Evolutionary conservation across 2,329 filamentous ascomycete genomes (phyloP).

Genomic region (Aspergillus sp.): DNA sequence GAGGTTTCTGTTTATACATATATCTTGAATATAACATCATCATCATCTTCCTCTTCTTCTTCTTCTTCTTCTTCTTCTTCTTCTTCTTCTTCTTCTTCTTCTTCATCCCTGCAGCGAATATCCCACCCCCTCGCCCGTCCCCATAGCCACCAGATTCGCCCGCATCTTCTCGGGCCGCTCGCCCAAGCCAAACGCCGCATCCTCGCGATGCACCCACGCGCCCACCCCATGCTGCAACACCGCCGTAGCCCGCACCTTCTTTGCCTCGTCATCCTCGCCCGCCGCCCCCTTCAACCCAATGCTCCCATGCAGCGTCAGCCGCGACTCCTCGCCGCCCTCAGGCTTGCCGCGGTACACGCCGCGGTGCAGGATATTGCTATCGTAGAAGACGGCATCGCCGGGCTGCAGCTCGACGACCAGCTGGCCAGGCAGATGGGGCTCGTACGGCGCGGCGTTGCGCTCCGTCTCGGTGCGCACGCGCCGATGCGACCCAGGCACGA

Average conservation of each 20-base stretch:
- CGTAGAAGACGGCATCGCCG: constrained; percentile 82
- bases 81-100: no score
- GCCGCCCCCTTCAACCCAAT: constrained; percentile 36
- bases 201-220: constrained; percentile 42
- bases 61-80: no score
- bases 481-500: constrained; percentile 74
- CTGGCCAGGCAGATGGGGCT: constrained; percentile 61
- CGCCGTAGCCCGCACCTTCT: constrained; percentile 41
- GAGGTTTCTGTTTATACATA: no score
- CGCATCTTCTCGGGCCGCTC: constrained; percentile 45
- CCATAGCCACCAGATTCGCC: constrained; percentile 45
- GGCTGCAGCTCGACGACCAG: constrained; percentile 64
- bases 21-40: no score
- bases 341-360: constrained; percentile 42
- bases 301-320: constrained; percentile 46
- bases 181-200: constrained; percentile 39
- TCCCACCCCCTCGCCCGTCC: constrained; percentile 44
- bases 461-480: constrained; percentile 70
- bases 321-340: constrained; percentile 34
- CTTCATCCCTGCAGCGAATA: constrained; percentile 44
- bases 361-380: constrained; percentile 75
- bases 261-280: constrained; percentile 23
- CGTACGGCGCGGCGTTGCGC: constrained; percentile 65
- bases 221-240: constrained; percentile 49
- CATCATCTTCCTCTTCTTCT: no score